Conservation (phyloP, 345 rosid genomes). For the Reutealis trisperma region DNA sequence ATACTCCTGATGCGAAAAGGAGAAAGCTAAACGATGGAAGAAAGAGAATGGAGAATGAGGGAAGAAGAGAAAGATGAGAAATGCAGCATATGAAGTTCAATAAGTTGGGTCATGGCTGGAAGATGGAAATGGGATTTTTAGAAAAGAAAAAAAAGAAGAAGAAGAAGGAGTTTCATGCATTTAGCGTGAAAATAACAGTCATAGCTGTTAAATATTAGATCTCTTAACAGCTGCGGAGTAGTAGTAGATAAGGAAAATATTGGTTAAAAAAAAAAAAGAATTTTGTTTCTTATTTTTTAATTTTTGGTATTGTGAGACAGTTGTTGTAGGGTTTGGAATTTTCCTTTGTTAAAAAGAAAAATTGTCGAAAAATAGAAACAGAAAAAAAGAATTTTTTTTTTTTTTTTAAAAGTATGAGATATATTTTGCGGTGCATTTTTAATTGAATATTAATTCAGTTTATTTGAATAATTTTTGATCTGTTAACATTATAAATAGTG, state of each 20-base stretch:
- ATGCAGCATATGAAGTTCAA: slow-evolving; percentile 3
- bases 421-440: slow-evolving; percentile 1
- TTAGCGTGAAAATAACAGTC: slow-evolving; percentile 35
- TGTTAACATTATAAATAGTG: no score
- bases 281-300: slow-evolving; percentile 1
- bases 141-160: not conserved
- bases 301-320: slow-evolving; percentile 20
- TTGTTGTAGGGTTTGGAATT: slow-evolving; percentile 16
- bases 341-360: not conserved
- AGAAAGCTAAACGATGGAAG: slow-evolving; percentile 36
- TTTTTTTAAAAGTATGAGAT: no score
- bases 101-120: slow-evolving; percentile 40
- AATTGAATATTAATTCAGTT: not conserved
- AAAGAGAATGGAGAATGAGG: not conserved
- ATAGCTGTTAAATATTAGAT: slow-evolving; percentile 60
- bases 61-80: not conserved
- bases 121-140: slow-evolving; percentile 17
- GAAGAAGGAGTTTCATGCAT: slow-evolving; percentile 27
- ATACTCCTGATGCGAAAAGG: slow-evolving; percentile 44
- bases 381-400: not conserved
- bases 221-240: slow-evolving; percentile 44
- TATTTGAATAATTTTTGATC: not conserved
- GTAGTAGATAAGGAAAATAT: not conserved
- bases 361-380: not conserved
- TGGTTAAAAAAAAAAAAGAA: not conserved